These are phyloP conservation scores for Aspergillus sergii DNA, from an alignment of 2,329 filamentous ascomycete genomes.

Conservation along the genomic window DNA sequence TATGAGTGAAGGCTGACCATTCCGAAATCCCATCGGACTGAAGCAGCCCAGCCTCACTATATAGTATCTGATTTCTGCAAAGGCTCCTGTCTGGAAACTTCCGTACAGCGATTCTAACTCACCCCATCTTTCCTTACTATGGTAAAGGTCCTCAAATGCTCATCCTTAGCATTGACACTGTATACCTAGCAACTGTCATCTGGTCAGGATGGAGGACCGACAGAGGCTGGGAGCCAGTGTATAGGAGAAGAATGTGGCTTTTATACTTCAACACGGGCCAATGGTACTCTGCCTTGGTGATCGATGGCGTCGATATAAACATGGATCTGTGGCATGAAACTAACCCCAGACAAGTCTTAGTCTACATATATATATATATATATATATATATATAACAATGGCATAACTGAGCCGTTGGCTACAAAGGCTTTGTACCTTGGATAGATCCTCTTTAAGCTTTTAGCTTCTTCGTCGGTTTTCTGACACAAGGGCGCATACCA, in stretches of 20 bases:
- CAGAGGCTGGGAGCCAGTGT: not conserved
- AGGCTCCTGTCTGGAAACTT: not conserved
- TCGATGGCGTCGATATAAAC: not conserved
- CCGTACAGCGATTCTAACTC: not conserved
- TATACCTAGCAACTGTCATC: not conserved
- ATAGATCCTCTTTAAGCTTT: not conserved
- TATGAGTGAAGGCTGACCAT: not conserved
- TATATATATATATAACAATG: too few species aligned
- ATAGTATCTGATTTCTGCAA: not conserved
- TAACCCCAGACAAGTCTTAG: not conserved
- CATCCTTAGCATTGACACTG: not conserved
- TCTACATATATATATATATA: too few species aligned
- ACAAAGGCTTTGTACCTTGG: not conserved
- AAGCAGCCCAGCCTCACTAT: too few species aligned
- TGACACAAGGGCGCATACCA: not conserved
- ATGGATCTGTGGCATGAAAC: not conserved
- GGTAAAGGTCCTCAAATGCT: not conserved
- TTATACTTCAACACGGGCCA: not conserved
- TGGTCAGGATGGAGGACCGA: not conserved
- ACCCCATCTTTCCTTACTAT: not conserved
- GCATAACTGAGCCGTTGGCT: not conserved
- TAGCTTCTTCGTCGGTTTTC: not conserved
- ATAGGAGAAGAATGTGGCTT: not conserved
- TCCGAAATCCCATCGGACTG: too few species aligned
- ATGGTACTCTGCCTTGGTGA: not conserved